These are phyloP conservation scores for Pseudonitzschia pungens DNA, from an alignment of 108 stramenopile genomes.

Conservation along the genomic window DNA sequence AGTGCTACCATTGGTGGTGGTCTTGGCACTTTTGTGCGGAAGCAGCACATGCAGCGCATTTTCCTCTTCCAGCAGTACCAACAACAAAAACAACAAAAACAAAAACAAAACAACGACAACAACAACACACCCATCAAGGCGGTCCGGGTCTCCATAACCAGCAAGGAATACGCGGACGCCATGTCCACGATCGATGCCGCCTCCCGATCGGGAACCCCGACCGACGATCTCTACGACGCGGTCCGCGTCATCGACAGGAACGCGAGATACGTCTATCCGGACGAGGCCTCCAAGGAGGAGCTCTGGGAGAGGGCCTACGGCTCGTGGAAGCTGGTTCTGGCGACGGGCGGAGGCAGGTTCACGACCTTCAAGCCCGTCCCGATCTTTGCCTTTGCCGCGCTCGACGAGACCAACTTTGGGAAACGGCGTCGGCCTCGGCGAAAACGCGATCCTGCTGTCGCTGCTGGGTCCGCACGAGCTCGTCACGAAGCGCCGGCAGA, in stretches of 20 bases:
- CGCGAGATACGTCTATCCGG: constrained; percentile 51
- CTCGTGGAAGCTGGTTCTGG: constrained; percentile 61
- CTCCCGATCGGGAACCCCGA: constrained; percentile 36
- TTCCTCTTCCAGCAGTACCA: no score
- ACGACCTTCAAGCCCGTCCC: constrained; percentile 59
- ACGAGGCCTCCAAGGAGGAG: constrained; percentile 37
- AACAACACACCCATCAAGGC: neutral
- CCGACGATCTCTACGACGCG: constrained; percentile 49
- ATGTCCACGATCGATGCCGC: constrained; percentile 53
- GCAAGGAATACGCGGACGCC: constrained; percentile 35
- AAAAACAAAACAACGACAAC: no score
- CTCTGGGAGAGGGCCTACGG: constrained; percentile 57
- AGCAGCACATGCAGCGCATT: no score
- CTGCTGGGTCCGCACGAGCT: constrained; percentile 56
- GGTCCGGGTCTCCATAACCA: neutral
- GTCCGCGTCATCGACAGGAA: constrained; percentile 63
- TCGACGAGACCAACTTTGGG: constrained; percentile 60
- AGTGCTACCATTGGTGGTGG: no score
- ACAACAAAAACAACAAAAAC: no score
- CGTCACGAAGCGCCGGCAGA: constrained; percentile 44
- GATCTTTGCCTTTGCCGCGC: constrained; percentile 68
- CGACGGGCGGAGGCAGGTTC: constrained; percentile 51
- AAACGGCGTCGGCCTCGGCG: constrained; percentile 58
- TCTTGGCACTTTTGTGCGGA: no score
- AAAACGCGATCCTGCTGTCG: constrained; percentile 48